phyloP scores from a whole-genome alignment of 169 alveolate species.

The Plasmodium chabaudi region DNA sequence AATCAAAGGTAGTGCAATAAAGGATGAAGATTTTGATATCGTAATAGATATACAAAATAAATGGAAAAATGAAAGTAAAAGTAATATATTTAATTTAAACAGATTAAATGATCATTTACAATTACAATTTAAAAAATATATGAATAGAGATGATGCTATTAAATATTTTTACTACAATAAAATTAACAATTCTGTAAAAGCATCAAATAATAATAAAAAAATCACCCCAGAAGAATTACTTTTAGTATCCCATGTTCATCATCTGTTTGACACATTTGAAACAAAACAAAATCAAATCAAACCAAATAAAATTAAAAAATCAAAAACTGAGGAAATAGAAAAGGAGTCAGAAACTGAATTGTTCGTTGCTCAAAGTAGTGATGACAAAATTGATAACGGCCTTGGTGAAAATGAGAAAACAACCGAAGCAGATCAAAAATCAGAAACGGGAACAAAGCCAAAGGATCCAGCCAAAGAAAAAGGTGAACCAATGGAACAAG shows the following conservation, averaged over 20 bases:
- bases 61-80: conserved; percentile 52
- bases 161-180: conserved; percentile 39
- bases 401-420: too few species aligned
- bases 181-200: conserved; percentile 28
- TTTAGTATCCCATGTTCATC: conserved; percentile 38
- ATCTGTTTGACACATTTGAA: conserved; percentile 17
- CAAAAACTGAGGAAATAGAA: conserved; percentile 17
- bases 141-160: conserved; percentile 37
- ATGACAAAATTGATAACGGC: background rate
- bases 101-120: conserved; percentile 28
- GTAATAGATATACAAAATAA: conserved; percentile 59
- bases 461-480: background rate
- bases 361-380: conserved; percentile 13
- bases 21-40: conserved; percentile 65
- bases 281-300: conserved; percentile 23
- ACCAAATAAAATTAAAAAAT: conserved; percentile 7
- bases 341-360: conserved; percentile 24
- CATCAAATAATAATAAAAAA: conserved; percentile 56
- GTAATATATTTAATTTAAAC: conserved; percentile 22
- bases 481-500: too few species aligned
- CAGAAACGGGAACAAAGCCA: background rate
- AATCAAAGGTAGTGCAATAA: conserved; percentile 49
- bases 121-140: conserved; percentile 31
- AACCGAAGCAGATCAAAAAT: background rate
- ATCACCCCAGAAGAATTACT: conserved; percentile 35